These are phyloP conservation scores for Auxenochlorella protothecoides DNA, from an alignment of 139 green algal genomes.

Conservation along the genomic window DNA sequence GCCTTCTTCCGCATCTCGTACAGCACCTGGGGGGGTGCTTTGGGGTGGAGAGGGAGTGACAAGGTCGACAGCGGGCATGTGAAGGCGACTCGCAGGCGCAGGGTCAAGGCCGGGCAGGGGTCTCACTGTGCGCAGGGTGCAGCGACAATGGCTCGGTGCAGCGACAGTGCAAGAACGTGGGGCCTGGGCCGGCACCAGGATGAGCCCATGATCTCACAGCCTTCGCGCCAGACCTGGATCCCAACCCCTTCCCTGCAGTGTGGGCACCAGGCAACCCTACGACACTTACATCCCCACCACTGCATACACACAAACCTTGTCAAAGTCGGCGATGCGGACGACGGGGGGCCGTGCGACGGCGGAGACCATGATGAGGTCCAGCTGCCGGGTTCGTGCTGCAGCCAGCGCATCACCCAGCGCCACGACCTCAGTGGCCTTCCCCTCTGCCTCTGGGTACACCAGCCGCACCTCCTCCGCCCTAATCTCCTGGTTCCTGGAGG, in stretches of 20 bases:
- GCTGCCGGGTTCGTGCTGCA: not conserved
- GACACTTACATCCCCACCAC: not conserved
- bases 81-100: not conserved
- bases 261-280: too few species aligned
- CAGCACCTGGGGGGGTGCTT: slow-evolving; percentile 2
- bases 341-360: slow-evolving; percentile 11
- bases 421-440: slow-evolving; percentile 2
- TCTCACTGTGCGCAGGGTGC: too few species aligned
- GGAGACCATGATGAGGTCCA: slow-evolving; percentile 18
- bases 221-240: not conserved
- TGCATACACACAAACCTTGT: slow-evolving; percentile 7
- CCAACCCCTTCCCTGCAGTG: not conserved
- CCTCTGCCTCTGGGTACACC: slow-evolving; percentile 9
- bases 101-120: not conserved
- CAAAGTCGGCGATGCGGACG: slow-evolving; percentile 8
- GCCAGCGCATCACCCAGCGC: not conserved
- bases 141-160: too few species aligned
- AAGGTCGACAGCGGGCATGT: not conserved
- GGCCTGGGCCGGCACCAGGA: not conserved
- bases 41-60: not conserved
- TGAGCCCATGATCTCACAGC: not conserved
- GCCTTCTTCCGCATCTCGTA: slow-evolving; percentile 18
- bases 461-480: slow-evolving; percentile 10
- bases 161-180: too few species aligned
- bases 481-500: slow-evolving; percentile 18